Evolutionary conservation across 1,139 yeast genomes (phyloP).

Genomic region (Pichia sp.): DNA sequence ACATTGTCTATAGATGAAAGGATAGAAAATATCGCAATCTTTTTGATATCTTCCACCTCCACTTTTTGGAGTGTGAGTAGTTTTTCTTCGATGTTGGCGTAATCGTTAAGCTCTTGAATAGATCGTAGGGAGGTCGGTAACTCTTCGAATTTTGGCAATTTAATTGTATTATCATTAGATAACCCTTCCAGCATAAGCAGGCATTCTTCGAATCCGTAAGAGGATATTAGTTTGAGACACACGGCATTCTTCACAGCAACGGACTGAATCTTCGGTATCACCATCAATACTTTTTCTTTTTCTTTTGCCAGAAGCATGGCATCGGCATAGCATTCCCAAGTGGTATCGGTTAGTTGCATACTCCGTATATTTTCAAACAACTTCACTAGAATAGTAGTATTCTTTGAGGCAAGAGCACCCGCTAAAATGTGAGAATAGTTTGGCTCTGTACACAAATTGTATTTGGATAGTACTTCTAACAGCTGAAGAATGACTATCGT

Average conservation of each 20-base stretch:
- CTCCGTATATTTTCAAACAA: not conserved
- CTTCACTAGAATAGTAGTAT: not conserved
- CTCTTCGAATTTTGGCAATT: conserved; percentile 1
- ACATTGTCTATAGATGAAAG: conserved; percentile 22
- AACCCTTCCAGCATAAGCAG: conserved; percentile 9
- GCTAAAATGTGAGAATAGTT: conserved; percentile 18
- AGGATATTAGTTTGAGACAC: conserved; percentile 10
- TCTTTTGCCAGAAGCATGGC: not conserved
- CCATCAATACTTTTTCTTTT: conserved; percentile 3
- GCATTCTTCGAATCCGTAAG: conserved; percentile 5
- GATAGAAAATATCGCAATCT: conserved; percentile 18
- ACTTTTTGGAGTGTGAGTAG: conserved; percentile 11
- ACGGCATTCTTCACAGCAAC: not conserved
- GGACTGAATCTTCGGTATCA: conserved; percentile 9
- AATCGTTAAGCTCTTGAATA: conserved; percentile 16
- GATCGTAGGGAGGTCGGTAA: conserved; percentile 15
- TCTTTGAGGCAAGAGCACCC: conserved; percentile 11
- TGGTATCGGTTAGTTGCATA: conserved; percentile 2
- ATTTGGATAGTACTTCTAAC: conserved; percentile 10
- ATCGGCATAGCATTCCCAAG: not conserved
- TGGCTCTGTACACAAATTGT: not conserved
- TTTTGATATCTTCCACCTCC: conserved; percentile 10
- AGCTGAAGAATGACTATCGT: conserved; percentile 6
- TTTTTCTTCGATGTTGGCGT: conserved; percentile 10
- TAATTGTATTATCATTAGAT: not conserved